These are phyloP conservation scores for Lolium perenne DNA, from an alignment of 176 grass and related monocot genomes.

Conservation along the genomic window DNA sequence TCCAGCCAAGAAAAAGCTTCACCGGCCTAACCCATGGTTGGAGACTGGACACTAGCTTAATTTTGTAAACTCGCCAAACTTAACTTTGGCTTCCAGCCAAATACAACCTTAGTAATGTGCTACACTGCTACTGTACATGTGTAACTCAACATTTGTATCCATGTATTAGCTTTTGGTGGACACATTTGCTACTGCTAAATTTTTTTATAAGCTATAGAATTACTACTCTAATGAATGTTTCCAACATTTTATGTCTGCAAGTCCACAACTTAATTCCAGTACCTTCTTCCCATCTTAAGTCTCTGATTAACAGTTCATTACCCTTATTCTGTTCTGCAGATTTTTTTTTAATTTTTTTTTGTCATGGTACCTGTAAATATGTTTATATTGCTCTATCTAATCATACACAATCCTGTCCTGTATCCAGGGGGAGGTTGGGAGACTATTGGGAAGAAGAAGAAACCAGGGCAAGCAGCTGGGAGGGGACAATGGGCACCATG, in stretches of 20 bases:
- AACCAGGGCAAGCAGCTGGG: conserved; percentile 50
- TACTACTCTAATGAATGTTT: no score
- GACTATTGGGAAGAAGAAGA: conserved; percentile 69
- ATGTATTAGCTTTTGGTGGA: no score
- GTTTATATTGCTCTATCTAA: conserved; percentile 12
- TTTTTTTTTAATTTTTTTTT: background rate
- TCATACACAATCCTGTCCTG: conserved; percentile 19
- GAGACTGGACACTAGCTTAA: background rate
- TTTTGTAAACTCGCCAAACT: conserved; percentile 1
- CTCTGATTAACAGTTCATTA: conserved; percentile 4
- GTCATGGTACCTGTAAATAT: background rate
- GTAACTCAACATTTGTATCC: conserved; percentile 14
- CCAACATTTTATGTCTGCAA: background rate
- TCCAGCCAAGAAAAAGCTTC: conserved; percentile 6
- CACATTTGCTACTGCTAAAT: no score
- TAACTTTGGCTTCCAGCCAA: conserved; percentile 8
- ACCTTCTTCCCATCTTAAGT: background rate
- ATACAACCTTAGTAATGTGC: background rate
- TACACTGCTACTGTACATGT: background rate
- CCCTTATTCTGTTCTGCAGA: background rate
- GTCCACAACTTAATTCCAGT: background rate
- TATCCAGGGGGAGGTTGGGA: conserved; percentile 69
- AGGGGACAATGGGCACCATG: conserved; percentile 48
- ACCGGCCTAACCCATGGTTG: background rate
- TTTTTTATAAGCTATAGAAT: no score